Base-by-base conservation (phyloP, 1,139 yeast genomes). In the Saccharomyces hybrid region DNA sequence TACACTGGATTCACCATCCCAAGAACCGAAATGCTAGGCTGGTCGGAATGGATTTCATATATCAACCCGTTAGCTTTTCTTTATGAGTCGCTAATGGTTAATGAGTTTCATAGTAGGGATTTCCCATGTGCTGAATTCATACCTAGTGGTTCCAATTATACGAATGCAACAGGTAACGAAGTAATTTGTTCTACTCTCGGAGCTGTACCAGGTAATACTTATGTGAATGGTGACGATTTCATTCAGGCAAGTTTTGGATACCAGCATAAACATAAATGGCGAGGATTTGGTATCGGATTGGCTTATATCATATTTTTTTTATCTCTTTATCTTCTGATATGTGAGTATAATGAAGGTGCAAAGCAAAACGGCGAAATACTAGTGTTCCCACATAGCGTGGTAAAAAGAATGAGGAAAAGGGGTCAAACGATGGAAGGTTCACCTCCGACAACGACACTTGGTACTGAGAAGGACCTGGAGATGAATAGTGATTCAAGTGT, bases 311-410 rank as follows among this genome's bases (percentile, higher is more conserved):
- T 82, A 27, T 77, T 83, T 68, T 84, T 86, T 70, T 72, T 84
- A 53, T 62, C 63, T 49, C 74, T 81, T 14, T 84, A 86, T 62
- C 66, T 85, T 60, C 34, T 72, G 9, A 75, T 80, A 57, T 80
- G 80, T 52, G 87, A 83, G 69, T 67, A 71, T 55, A 81, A 82
- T 64, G 81, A 81, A 61, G 86, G 86, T 64, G 79, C 84, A 31
- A 77, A 81, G 72, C 86, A 85, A 64, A 83, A 81, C 73, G 93
- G 91, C 69, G 93, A 86, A 70, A 76, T 84, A 51, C 75, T 83
- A 49, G 77, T 85, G 47, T 86, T 80, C 74, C 81, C 79, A 52
- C 66, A 72, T 52, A 76, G 81, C 2, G 69, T 70, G 51, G 59
- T 72, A 55, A 64, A 65, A 57, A 65, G 68, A 50, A 56, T 69